phyloP scores from a whole-genome alignment of 805 yeast species.

The Candida sonorensis region DNA sequence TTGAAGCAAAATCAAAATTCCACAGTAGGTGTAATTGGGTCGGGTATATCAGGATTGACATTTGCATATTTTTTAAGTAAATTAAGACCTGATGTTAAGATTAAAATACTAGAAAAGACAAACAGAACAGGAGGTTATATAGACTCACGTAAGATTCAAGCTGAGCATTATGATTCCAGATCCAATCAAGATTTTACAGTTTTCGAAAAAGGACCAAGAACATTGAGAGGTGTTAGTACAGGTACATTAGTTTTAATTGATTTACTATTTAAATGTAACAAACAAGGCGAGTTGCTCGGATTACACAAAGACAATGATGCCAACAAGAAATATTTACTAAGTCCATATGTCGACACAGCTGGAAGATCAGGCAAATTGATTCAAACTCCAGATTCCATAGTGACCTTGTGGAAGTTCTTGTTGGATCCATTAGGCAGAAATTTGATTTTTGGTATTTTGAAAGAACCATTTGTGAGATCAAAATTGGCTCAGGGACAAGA shows the following conservation, averaged over 20 bases:
- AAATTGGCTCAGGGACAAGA: conserved; percentile 34
- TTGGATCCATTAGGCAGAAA: conserved; percentile 21
- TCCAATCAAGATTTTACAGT: conserved; percentile 23
- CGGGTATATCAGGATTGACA: conserved; percentile 82
- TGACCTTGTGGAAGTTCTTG: conserved; percentile 26
- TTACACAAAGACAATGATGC: conserved; percentile 54
- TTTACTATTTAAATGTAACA: conserved; percentile 42
- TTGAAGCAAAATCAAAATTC: conserved; percentile 23
- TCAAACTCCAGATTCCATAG: conserved; percentile 42
- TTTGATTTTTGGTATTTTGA: conserved; percentile 35
- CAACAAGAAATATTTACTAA: conserved; percentile 64
- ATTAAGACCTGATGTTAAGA: conserved; percentile 68
- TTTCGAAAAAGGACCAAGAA: conserved; percentile 87
- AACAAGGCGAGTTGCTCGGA: conserved; percentile 46
- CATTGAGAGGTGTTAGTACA: conserved; percentile 73
- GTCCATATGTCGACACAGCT: conserved; percentile 14
- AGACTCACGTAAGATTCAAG: conserved; percentile 37
- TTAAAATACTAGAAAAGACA: conserved; percentile 55
- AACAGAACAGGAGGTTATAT: conserved; percentile 76
- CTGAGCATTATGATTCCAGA: conserved; percentile 20
- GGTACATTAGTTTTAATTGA: conserved; percentile 71
- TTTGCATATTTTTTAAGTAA: conserved; percentile 61
- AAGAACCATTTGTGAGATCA: conserved; percentile 42
- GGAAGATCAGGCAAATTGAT: conserved; percentile 35
- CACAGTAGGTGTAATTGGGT: conserved; percentile 69